Base-by-base conservation (phyloP, 257 asterid genomes). In the Plantago ovata region DNA sequence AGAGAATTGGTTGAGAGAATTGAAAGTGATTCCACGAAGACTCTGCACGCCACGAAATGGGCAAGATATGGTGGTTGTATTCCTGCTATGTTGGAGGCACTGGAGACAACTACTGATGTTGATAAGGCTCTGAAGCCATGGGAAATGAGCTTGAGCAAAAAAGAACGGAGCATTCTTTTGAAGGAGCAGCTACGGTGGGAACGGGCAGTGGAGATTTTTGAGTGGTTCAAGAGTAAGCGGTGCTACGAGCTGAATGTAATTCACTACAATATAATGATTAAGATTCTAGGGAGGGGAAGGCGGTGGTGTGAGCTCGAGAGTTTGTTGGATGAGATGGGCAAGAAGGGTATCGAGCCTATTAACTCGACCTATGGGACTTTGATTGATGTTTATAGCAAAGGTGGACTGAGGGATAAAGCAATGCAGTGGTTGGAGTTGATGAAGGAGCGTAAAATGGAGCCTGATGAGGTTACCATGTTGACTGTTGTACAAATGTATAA, bases 401-500 rank as follows among this genome's bases (percentile, higher is more conserved):
- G 89, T 6, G 92, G 95, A 52, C 73, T 44, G 1, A 67, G 67
- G 49, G 81, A 78, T 14, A 76, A 72, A 55, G 96, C 99, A 7
- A 69, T 81, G 62, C 69, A 77, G 63, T 93, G 94, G 94, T 63
- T 93, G 80, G 84, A 82, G 11, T 70, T 82, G 77, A 93, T 93
- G 99, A 77, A 66, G 33, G 63, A 67, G 53, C 71, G 61, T 52
- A 66, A 74, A 16, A 79, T 93, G 76, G 89, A 72, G 64, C 97
- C 97, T 0, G 99, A 93, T 40, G 99, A 93, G 77, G 96, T 93
- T 38, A 93, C 99, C 3, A 76, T 84, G 91, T 95, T 94, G 67
- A 86, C 68, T 47, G 77, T 89, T 9, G 82, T 93, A 58, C 97
- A 89, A 74, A 86, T 86, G 99, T 86, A 89, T 76, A 93, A 93